Evolutionary conservation across 139 green algal species (phyloP).

Genomic region (Micractinium conductrix): DNA sequence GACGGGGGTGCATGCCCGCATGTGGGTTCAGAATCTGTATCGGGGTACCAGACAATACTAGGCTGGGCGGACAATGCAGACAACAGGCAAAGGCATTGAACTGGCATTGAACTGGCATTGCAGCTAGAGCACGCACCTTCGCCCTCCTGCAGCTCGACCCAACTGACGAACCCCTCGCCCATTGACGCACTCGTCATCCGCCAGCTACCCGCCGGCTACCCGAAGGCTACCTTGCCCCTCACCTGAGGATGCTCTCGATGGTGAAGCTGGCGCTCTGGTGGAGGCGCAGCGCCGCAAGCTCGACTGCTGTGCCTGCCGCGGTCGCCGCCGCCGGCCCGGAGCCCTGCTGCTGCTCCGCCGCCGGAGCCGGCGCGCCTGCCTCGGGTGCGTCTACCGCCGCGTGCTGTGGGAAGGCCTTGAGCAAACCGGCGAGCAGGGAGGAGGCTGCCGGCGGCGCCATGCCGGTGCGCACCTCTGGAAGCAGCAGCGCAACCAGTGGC

Average conservation of each 20-base stretch:
- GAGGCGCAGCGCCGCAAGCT: slow-evolving; percentile 7
- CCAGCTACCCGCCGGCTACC: not conserved
- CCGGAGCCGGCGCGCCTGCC: not conserved
- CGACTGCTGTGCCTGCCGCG: not conserved
- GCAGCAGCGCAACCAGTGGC: slow-evolving; percentile 26
- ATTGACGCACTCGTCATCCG: too few relatives aligned
- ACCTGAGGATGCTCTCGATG: slow-evolving; percentile 31
- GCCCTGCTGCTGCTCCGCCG: too few relatives aligned
- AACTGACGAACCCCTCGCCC: too few relatives aligned
- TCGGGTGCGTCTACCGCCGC: not conserved
- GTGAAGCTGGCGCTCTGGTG: slow-evolving; percentile 43
- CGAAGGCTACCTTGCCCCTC: not conserved
- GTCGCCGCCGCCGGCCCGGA: not conserved
- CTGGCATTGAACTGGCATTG: too few relatives aligned
- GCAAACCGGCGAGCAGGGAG: slow-evolving; percentile 22
- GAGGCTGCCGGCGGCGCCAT: slow-evolving; percentile 11
- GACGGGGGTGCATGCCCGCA: too few relatives aligned
- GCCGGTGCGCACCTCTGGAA: slow-evolving; percentile 33
- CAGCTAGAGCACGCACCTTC: too few relatives aligned
- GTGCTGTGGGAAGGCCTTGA: slow-evolving; percentile 40
- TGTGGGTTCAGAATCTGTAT: too few relatives aligned
- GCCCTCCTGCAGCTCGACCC: too few relatives aligned
- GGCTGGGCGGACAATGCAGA: too few relatives aligned
- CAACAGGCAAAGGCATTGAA: too few relatives aligned
- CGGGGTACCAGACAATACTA: too few relatives aligned